Conservation (phyloP, 2,329 filamentous ascomycete species). For the Elsinoe arachidis region DNA sequence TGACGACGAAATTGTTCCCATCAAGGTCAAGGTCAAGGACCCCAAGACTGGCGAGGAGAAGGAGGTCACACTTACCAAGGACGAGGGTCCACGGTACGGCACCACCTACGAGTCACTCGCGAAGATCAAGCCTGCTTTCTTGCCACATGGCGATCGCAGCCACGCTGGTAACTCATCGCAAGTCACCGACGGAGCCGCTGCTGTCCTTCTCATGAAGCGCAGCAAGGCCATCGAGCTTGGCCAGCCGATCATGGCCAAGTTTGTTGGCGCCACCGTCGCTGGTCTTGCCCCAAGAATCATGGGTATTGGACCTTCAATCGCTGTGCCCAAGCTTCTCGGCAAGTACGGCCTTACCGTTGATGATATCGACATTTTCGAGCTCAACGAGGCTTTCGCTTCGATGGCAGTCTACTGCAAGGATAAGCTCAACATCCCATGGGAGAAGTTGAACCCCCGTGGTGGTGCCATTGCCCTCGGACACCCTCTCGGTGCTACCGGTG, state of each 20-base stretch:
- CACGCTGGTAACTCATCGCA: constrained; percentile 93
- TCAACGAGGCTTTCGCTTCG: constrained; percentile 96
- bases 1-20: constrained; percentile 88
- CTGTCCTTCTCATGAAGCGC: constrained; percentile 87
- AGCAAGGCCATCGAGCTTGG: constrained; percentile 77
- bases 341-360: constrained; percentile 69
- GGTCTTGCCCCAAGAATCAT: constrained; percentile 90
- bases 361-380: constrained; percentile 82
- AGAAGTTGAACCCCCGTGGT: constrained; percentile 73
- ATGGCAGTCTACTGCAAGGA: constrained; percentile 86
- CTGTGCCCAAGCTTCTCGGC: constrained; percentile 70
- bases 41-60: constrained; percentile 70
- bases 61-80: constrained; percentile 68
- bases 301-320: constrained; percentile 75
- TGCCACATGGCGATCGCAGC: constrained; percentile 74
- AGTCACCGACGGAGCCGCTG: constrained; percentile 87
- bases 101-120: constrained; percentile 73
- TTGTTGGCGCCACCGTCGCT: constrained; percentile 81
- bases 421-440: constrained; percentile 56
- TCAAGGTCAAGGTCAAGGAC: constrained; percentile 73
- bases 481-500: constrained; percentile 69
- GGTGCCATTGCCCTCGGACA: constrained; percentile 79
- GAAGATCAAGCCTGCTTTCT: constrained; percentile 87
- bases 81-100: constrained; percentile 85
- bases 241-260: constrained; percentile 91